These are phyloP conservation scores for Candida pini DNA, from an alignment of 805 yeast species.

Conservation along the genomic window DNA sequence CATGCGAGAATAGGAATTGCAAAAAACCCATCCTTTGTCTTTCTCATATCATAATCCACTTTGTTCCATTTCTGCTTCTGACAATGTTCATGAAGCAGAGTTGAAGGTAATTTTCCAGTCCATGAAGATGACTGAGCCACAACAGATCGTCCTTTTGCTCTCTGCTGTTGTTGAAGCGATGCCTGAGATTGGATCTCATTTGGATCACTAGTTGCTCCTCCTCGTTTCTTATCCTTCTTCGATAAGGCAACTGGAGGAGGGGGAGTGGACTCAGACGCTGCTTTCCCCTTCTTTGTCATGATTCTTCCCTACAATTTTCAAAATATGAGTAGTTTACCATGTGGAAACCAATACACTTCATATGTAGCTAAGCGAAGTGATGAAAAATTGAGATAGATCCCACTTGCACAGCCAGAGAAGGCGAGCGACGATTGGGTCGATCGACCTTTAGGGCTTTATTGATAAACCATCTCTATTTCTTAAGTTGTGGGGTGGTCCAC, in stretches of 20 bases:
- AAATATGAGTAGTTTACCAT: no score
- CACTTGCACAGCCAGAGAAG: no score
- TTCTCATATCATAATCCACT: conserved; percentile 69
- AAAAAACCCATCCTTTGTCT: conserved; percentile 44
- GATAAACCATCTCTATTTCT: no score
- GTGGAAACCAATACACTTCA: no score
- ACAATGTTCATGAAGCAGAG: conserved; percentile 78
- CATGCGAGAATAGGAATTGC: conserved; percentile 63
- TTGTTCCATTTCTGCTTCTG: conserved; percentile 88
- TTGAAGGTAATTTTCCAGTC: conserved; percentile 93
- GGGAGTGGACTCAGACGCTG: conserved; percentile 1
- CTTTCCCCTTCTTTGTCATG: no score
- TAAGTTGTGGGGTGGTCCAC: no score
- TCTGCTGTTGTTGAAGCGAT: conserved; percentile 6
- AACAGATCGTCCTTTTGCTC: conserved; percentile 32
- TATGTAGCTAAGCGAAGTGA: no score
- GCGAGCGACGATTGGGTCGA: no score
- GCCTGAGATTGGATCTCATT: neutral
- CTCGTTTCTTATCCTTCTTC: conserved; percentile 11
- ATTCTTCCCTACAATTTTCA: no score
- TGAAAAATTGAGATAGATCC: no score
- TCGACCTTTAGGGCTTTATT: no score
- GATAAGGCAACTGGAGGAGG: conserved; percentile 6
- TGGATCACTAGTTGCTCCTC: neutral
- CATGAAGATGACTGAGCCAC: conserved; percentile 72